These are phyloP conservation scores for Solanum okadae DNA, from an alignment of 257 asterid genomes.

Conservation along the genomic window DNA sequence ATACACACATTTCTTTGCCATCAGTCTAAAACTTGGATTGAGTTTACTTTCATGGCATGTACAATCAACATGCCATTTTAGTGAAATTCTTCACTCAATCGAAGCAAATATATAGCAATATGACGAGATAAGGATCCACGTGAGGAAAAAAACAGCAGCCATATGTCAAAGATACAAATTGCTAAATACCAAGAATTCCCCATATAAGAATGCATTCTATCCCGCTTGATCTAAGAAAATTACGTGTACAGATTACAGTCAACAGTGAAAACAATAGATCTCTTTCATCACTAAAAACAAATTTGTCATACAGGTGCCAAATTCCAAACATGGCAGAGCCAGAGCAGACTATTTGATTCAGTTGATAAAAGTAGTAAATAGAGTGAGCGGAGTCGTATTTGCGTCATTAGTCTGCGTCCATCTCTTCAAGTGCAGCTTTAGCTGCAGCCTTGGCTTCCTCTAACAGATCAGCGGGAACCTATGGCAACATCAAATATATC, in stretches of 20 bases:
- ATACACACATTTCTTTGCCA: not conserved
- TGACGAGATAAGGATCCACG: not conserved
- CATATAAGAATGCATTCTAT: not conserved
- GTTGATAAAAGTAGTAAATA: not conserved
- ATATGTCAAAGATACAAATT: not conserved
- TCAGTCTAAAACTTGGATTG: not conserved
- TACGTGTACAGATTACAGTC: not conserved
- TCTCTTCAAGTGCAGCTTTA: slow-evolving; percentile 89
- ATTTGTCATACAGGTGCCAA: not conserved
- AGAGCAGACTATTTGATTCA: not conserved
- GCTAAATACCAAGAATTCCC: not conserved
- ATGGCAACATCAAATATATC: slow-evolving; percentile 2
- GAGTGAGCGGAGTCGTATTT: not conserved
- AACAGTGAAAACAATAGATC: not conserved
- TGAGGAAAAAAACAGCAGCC: not conserved
- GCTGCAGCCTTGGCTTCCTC: slow-evolving; percentile 96
- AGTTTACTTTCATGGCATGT: not conserved
- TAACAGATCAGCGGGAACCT: slow-evolving; percentile 71
- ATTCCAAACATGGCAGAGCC: not conserved
- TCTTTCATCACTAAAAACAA: not conserved
- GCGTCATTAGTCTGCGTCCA: slow-evolving; percentile 71
- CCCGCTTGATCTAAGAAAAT: not conserved
- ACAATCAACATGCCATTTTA: not conserved
- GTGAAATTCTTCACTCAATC: not conserved
- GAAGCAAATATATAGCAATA: not conserved